A percentile compares a stretch with the other conserved stretches of the same genome.
phyloP scores from a whole-genome alignment of 257 asterid species.

The Scutellaria barbata region DNA sequence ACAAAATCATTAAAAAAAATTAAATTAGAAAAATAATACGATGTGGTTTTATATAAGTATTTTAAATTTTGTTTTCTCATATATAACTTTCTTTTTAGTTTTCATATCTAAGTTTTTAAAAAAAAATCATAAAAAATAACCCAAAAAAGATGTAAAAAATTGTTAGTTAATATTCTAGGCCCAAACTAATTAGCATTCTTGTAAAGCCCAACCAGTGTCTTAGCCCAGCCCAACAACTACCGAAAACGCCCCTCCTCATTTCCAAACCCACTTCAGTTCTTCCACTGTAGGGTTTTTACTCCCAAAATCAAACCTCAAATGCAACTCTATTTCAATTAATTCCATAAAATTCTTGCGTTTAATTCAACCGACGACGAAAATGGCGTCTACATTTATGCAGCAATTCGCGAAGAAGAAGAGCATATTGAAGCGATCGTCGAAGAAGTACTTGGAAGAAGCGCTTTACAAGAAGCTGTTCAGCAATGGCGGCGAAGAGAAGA shows the following conservation, averaged over 20 bases:
- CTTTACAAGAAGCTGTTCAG: constrained; percentile 80
- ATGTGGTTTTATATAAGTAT: too few species aligned
- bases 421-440: constrained; percentile 63
- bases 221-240: constrained; percentile 13
- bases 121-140: too few species aligned
- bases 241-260: constrained; percentile 19
- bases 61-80: too few species aligned
- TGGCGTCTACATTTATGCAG: constrained; percentile 82
- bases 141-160: too few species aligned
- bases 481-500: constrained; percentile 70
- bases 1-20: too few species aligned
- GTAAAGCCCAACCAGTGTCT: too few species aligned
- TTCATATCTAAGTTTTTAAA: too few species aligned
- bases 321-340: constrained; percentile 14
- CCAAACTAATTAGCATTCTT: background rate
- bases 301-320: constrained; percentile 27
- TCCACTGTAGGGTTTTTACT: constrained; percentile 34
- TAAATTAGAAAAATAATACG: too few species aligned
- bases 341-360: background rate
- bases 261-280: background rate
- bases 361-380: constrained; percentile 30
- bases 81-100: too few species aligned
- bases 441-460: constrained; percentile 78
- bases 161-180: background rate
- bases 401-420: constrained; percentile 68